Evolutionary conservation across 192 early-diverging fungal genomes (phyloP).

Genomic region (Umbelopsis sp.): DNA sequence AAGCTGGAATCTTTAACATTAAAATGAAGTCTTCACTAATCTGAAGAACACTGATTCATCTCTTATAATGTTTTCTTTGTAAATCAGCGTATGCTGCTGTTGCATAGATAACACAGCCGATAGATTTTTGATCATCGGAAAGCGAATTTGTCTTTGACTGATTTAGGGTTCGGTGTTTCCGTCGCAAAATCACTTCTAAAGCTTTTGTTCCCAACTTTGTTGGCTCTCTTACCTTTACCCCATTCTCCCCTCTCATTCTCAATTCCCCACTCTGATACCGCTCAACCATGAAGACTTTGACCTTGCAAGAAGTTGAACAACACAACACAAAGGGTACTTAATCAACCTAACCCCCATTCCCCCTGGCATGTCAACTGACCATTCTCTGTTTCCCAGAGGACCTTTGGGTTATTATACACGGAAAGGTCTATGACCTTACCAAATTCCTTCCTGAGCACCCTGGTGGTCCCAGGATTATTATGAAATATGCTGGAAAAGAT

Average conservation of each 20-base stretch:
- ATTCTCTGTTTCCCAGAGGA: conserved; percentile 28
- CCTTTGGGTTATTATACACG: conserved; percentile 67
- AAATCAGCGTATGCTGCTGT: no score
- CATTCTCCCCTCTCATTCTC: neutral
- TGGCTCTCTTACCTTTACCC: neutral
- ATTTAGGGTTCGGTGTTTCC: conserved; percentile 2
- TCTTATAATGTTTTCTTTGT: no score
- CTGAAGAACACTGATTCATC: no score
- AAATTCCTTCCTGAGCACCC: conserved; percentile 62
- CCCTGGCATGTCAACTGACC: neutral
- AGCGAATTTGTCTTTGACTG: neutral
- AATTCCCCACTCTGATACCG: neutral
- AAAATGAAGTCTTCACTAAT: no score
- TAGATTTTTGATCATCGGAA: neutral
- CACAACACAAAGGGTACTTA: conserved; percentile 39
- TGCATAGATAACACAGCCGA: neutral
- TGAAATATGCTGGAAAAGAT: conserved; percentile 71
- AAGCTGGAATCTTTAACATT: no score
- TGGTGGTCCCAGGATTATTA: conserved; percentile 59
- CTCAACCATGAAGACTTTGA: conserved; percentile 7
- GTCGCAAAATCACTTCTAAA: neutral
- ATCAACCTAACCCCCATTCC: neutral
- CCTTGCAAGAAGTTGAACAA: conserved; percentile 35
- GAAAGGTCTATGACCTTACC: conserved; percentile 66
- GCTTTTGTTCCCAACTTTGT: neutral